Percentiles rank a stretch among this genome's conserved stretches.
phyloP scores from a whole-genome alignment of 2,329 filamentous ascomycete species.

The Grosmannia penicillata region DNA sequence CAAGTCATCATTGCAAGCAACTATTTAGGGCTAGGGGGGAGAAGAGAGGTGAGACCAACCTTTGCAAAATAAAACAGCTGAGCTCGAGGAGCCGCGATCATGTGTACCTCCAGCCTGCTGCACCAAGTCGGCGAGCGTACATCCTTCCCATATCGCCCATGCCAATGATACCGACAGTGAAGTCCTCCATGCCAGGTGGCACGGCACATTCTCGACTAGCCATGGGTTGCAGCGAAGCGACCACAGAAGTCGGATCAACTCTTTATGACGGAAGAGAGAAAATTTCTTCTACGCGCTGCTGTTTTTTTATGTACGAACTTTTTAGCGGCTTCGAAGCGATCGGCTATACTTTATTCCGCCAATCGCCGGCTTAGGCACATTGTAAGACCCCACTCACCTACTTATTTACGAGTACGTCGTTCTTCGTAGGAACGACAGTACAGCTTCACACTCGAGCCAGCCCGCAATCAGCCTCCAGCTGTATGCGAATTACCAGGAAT shows the following conservation, averaged over 20 bases:
- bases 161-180: conserved; percentile 84
- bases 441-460: background rate
- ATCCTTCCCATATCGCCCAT: conserved; percentile 99
- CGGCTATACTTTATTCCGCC: conserved; percentile 2
- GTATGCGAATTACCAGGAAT: conserved; percentile 15
- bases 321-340: too few relatives aligned
- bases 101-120: conserved; percentile 89
- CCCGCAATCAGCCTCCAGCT: background rate
- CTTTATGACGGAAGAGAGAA: background rate
- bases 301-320: background rate
- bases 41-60: background rate
- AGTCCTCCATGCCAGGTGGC: conserved; percentile 39
- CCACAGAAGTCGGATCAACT: background rate
- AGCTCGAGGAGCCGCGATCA: background rate
- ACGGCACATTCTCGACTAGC: conserved; percentile 3
- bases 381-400: too few relatives aligned
- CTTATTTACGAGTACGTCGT: too few relatives aligned
- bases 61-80: background rate
- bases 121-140: conserved; percentile 80
- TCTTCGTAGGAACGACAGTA: too few relatives aligned
- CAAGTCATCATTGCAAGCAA: conserved; percentile 76
- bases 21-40: background rate
- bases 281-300: background rate
- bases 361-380: too few relatives aligned
- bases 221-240: background rate